Base-by-base conservation (phyloP, 768 basidiomycete species). In the Suillus tomentosus region DNA sequence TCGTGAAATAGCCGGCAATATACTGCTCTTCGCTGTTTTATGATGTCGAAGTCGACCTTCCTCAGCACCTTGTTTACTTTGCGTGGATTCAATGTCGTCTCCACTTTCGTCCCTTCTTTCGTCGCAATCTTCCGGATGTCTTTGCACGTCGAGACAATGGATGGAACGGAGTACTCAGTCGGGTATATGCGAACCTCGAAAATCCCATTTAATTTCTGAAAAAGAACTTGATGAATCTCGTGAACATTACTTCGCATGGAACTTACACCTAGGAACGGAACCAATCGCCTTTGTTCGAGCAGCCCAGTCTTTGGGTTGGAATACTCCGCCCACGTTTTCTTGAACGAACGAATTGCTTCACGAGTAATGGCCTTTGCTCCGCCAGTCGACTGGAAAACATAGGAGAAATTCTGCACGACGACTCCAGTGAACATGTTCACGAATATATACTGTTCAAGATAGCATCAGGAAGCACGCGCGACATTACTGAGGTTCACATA, bases 381-480 rank as follows among this genome's bases (percentile, higher is more conserved):
- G 5, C 90, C 87, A 11, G 91, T 88, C 39, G 89, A 84, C 77
- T 96, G 94, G 78, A 95, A 96, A 9, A 97, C 93, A 74, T 96
- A 97, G 22, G 94, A 93, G 77, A 99, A 98, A 72, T 90, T 95
- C 76, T 98, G 91, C 68, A 96, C 95, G 61, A 96, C 90, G 65
- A 96, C 92, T 91, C 92, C 94, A 77, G 94, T 95, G 74, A 96
- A 96, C 88, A 97, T 87, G 78, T 96, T 97, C 67, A 92, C 85
- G 75, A 98, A 95, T 70, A 98, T 95, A 75, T 95, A 97, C 95
- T 96, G 73, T 6, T 34, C 42, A 31, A 24, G 64, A 68, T 22
- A 62, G 39, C 11, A 62, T 48, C 14, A 27, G 42, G 61, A 56
- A 64, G 17, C 11, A 31, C 45, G 19, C 2, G 17, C n/a, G 19